A percentile compares a stretch with the other conserved stretches of the same genome.
phyloP scores from a whole-genome alignment of 2,329 filamentous ascomycete species.

The Endocalyx cinctus region DNA sequence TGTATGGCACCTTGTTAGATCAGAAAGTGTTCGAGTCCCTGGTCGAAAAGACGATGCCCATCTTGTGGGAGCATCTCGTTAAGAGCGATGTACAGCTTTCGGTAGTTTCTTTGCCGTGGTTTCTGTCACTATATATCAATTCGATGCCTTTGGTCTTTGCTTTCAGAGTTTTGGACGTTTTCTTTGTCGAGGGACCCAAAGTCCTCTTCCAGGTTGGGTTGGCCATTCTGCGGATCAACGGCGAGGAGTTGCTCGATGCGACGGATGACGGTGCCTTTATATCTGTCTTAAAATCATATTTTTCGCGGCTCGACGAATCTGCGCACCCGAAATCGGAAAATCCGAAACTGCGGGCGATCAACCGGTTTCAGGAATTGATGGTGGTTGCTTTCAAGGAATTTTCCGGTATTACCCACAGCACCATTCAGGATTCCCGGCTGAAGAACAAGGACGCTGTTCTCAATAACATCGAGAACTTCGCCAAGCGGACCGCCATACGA shows the following conservation, averaged over 20 bases:
- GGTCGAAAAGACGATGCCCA: slow-evolving; percentile 98
- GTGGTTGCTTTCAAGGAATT: slow-evolving; percentile 99
- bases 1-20: slow-evolving; percentile 96
- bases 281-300: slow-evolving; percentile 91
- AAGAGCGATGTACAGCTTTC: slow-evolving; percentile 96
- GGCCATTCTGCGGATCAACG: slow-evolving; percentile 95
- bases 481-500: slow-evolving; percentile 91
- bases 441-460: slow-evolving; percentile 94
- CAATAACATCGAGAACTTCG: slow-evolving; percentile 94
- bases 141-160: slow-evolving; percentile 98
- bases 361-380: slow-evolving; percentile 96
- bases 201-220: slow-evolving; percentile 95
- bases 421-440: slow-evolving; percentile 79
- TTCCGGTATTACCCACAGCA: slow-evolving; percentile 88
- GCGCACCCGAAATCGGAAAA: slow-evolving; percentile 96
- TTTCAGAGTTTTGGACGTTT: slow-evolving; percentile 93
- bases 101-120: slow-evolving; percentile 96
- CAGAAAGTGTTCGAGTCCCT: slow-evolving; percentile 96
- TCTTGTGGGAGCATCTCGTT: slow-evolving; percentile 96
- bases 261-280: slow-evolving; percentile 95
- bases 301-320: slow-evolving; percentile 87
- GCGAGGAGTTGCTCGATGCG: slow-evolving; percentile 89
- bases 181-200: slow-evolving; percentile 96
- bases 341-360: slow-evolving; percentile 87
- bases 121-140: slow-evolving; percentile 96